Evolutionary conservation across 805 yeast species (phyloP).

Genomic region (Torulaspora quercuum): DNA sequence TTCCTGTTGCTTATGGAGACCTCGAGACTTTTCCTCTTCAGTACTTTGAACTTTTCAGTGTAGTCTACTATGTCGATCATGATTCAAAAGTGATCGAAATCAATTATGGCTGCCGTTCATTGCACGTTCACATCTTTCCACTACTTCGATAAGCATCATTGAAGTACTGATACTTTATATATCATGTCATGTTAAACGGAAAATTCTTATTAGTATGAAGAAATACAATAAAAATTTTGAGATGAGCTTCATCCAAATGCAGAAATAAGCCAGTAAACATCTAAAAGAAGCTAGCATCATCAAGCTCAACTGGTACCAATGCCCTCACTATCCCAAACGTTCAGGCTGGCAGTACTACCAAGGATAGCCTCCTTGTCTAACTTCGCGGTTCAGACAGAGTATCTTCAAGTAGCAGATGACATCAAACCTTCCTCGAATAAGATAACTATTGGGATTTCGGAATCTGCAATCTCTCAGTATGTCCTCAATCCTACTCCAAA

Average conservation of each 20-base stretch:
- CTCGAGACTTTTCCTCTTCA: constrained; percentile 21
- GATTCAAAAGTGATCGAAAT: no score
- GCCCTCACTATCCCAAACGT: constrained; percentile 38
- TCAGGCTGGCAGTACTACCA: constrained; percentile 35
- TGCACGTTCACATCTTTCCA: no score
- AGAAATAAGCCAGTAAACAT: no score
- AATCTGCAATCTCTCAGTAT: constrained; percentile 36
- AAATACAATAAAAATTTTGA: constrained; percentile 20
- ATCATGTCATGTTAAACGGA: no score
- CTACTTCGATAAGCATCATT: no score
- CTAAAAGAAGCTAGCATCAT: no score
- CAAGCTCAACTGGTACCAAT: no score
- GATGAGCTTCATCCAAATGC: constrained; percentile 15
- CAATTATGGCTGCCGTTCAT: no score
- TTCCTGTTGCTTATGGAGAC: constrained; percentile 25
- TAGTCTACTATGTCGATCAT: constrained; percentile 17
- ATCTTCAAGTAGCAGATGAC: constrained; percentile 28
- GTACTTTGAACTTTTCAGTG: constrained; percentile 17
- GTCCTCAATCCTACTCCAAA: constrained; percentile 38
- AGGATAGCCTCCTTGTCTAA: constrained; percentile 31
- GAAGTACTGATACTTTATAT: no score
- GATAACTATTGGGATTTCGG: constrained; percentile 36
- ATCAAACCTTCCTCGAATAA: constrained; percentile 28
- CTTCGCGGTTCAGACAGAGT: constrained; percentile 23
- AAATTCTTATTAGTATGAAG: no score